Evolutionary conservation across 225 moss, liverwort and hornwort species (phyloP), one percentile per base, ranked within the genome.

Genomic region (Marchantia polymorpha): DNA sequence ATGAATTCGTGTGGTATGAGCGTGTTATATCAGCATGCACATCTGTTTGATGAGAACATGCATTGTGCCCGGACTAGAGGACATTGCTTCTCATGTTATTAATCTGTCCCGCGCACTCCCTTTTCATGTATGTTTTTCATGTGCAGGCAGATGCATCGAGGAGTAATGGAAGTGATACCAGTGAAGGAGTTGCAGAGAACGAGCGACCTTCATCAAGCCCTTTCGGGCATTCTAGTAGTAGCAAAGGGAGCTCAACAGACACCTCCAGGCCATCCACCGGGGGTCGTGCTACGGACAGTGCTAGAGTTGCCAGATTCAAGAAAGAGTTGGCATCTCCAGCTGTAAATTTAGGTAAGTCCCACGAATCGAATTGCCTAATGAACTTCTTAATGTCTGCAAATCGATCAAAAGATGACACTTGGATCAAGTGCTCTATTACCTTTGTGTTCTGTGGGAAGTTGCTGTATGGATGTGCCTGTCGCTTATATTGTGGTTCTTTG

Each of bases 291-390:
- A 99, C 97, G 52, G 97, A 99, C 86, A 91, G 89, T 77, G 94
- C 97, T 60, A 90, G 97, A 65, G 93, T 99, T 80, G 95, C 93
- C 81, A 94, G 94, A 87, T 99, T 95, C 85, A 99, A 89, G 71
- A 99, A 91, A 84, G 88, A 93, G 75, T 87, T 99, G 74, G 87
- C 97, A 71, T 87, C 94, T 78, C 83, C 92, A 71, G 87, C 87
- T 84, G 94, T 99, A 78, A 94, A 95, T 83, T 83, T 99, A 87
- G 96, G 96, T 94, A 82, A 31, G 0, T 13, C 47, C 19, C 58
- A 39, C 39, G 5, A 39, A 39, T 39, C 5, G 39, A n/a, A n/a
- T 8, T 20, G 23, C 64, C 15, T 19, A 64, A 23, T 23, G 56
- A 56, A 56, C 13, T 56, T 56, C 9, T 56, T 39, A 5, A 39